phyloP scores from a whole-genome alignment of 805 yeast genomes.

The Candida coleopterorum region DNA sequence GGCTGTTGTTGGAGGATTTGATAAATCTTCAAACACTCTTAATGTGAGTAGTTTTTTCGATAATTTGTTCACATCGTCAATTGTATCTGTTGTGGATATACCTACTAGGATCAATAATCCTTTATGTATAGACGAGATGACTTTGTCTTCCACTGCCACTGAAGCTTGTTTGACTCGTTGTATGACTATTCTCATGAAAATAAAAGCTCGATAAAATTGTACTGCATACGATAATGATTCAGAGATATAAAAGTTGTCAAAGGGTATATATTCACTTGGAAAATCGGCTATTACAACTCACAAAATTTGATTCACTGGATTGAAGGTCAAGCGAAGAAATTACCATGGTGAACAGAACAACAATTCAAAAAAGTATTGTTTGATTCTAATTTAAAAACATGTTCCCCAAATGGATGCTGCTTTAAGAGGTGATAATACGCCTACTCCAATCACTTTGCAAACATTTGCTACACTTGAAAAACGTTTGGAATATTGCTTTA shows the following conservation, averaged over 20 bases:
- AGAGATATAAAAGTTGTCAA: no score
- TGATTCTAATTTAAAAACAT: conserved; percentile 69
- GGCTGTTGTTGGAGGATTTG: conserved; percentile 41
- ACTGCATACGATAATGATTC: no score
- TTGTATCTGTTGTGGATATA: conserved; percentile 70
- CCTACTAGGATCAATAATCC: conserved; percentile 87
- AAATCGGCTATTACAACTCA: no score
- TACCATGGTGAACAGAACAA: conserved; percentile 93
- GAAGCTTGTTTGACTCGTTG: conserved; percentile 88
- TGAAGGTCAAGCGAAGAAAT: no score
- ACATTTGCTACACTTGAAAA: conserved; percentile 85
- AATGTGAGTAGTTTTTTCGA: conserved; percentile 63
- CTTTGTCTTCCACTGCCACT: conserved; percentile 70
- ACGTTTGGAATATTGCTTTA: conserved; percentile 83
- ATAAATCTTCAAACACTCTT: conserved; percentile 65
- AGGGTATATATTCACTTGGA: no score
- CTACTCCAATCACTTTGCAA: conserved; percentile 83
- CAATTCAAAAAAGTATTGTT: conserved; percentile 68
- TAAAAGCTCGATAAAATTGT: no score
- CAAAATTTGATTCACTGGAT: no score
- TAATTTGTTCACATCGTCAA: conserved; percentile 64
- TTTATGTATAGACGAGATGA: conserved; percentile 65
- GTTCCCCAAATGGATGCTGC: conserved; percentile 86
- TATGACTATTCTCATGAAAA: conserved; percentile 84
- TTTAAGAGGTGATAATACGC: conserved; percentile 51